Base-by-base conservation (phyloP, 2,329 filamentous ascomycete species). In the Ramularia endophylla region DNA sequence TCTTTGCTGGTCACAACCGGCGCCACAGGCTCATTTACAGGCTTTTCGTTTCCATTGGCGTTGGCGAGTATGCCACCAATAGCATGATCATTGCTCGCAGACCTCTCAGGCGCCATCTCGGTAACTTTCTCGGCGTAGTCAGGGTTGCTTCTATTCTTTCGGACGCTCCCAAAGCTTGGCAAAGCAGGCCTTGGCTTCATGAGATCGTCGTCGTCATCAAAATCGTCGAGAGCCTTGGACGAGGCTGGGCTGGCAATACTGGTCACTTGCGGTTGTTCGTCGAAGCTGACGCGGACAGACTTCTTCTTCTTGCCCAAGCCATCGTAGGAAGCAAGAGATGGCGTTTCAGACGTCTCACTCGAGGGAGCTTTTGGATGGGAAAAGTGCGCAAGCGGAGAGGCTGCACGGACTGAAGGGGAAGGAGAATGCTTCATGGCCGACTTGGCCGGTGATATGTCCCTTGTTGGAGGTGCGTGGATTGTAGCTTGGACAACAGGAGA, bases 111-210 rank as follows among this genome's bases (percentile, higher is more conserved):
- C 15, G 63, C 54, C 11, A 55, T 70, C 50, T 70, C 66, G 8
- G 73, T 72, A 25, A 72, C 68, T 45, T 74, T 74, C 36, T 70
- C 82, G 15, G 71, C 66, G 28, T 73, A 66, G 1, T 66, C 67
- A 17, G 50, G 50, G 11, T 51, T 40, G 25, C 44, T 34, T 32
- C 53, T 65, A 53, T 36, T 78, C 72, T 42, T 61, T 44, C 41
- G 53, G 25, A 89, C 71, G 55, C 85, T 88, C 13, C 84, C 84
- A 60, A 89, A 89, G 1, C 75, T 81, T 2, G 85, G 85, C 27
- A 89, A 65, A 1, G 79, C 80, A 5, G 85, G 83, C 22, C 83
- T 70, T n/a, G 85, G 85, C 51, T 79, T 79, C 81, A 87, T 86
- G 11, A 79, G 66, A 45, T 74, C 71, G 39, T 76, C 72, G 40